Evolutionary conservation across 805 yeast species (phyloP).

Genomic region (Metschnikowia baotianmanensis): DNA sequence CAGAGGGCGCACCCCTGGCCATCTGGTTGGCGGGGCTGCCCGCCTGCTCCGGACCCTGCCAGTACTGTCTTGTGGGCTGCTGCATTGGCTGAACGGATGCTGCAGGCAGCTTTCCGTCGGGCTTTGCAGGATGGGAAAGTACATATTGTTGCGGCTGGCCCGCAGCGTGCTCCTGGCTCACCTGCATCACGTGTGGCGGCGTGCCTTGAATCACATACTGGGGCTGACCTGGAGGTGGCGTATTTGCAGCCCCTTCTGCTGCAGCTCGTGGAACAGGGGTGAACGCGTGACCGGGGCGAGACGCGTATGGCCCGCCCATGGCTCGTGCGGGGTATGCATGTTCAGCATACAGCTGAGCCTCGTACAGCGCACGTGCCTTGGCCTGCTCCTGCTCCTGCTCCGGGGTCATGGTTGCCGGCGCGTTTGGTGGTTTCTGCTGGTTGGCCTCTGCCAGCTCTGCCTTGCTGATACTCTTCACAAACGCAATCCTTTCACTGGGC

Average conservation of each 20-base stretch:
- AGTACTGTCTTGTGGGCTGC: conserved; percentile 27
- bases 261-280: conserved; percentile 3
- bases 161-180: conserved; percentile 1
- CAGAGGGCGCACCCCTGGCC: conserved; percentile 15
- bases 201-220: conserved; percentile 8
- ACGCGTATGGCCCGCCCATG: not conserved
- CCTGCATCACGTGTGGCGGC: conserved; percentile 1
- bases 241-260: not conserved
- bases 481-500: conserved; percentile 40
- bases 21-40: conserved; percentile 24
- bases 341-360: conserved; percentile 1
- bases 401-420: conserved; percentile 4
- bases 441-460: conserved; percentile 1
- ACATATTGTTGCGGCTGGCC: conserved; percentile 10
- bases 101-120: conserved; percentile 20
- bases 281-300: conserved; percentile 2
- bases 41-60: conserved; percentile 20
- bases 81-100: conserved; percentile 24
- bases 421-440: conserved; percentile 4
- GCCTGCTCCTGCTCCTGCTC: conserved; percentile 5
- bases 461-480: conserved; percentile 29
- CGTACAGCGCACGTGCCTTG: conserved; percentile 5
- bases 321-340: conserved; percentile 1
- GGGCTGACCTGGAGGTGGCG: conserved; percentile 11
- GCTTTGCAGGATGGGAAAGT: conserved; percentile 13